Evolutionary conservation across 768 basidiomycete genomes (phyloP), one percentile per base, ranked within the genome.

Genomic region (Pleurotus giganteus): DNA sequence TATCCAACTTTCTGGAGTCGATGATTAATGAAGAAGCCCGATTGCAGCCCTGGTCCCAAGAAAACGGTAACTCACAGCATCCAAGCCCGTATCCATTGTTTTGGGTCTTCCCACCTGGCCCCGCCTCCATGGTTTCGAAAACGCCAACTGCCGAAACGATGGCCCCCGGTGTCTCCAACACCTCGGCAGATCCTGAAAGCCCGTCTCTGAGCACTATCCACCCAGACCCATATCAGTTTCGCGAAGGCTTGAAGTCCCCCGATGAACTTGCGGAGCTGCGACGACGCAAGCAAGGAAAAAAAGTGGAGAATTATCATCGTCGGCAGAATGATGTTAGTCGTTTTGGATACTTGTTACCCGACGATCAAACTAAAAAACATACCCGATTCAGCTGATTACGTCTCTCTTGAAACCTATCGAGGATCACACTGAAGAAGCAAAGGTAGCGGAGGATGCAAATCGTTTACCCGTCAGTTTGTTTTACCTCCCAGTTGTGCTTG

Each of bases 341-440:
- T 11, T 13, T 11, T 2, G 29, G n/a, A n/a, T n/a, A n/a, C 15
- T 57, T 26, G 43, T 37, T 23, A 28, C 41, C 41, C 8, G 11
- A 8, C 26, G 13, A 28, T 37, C 15, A 21, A 49, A 45, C 54
- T n/a, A n/a, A n/a, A n/a, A n/a, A n/a, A n/a, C n/a, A n/a, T n/a
- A n/a, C 61, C 41, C 42, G 45, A 17, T 31, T 36, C 62, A 95
- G 89, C 85, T 94, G 56, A 96, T 98, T 57, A 66, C 72, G 17
- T 80, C 83, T 19, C 71, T 97, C 57, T 78, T 98, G 36, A 97
- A 95, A 69, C 83, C 93, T 0, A 88, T 98, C 81, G 89, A 92
- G 26, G 85, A 87, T 31, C 89, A 94, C 63, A 91, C 91, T 0
- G 80, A 83, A 49, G 91, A 95, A 61, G 93, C 93, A 12, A 80